Base-by-base conservation (phyloP, 148 eudicot genomes). In the Euryodendron excelsum region DNA sequence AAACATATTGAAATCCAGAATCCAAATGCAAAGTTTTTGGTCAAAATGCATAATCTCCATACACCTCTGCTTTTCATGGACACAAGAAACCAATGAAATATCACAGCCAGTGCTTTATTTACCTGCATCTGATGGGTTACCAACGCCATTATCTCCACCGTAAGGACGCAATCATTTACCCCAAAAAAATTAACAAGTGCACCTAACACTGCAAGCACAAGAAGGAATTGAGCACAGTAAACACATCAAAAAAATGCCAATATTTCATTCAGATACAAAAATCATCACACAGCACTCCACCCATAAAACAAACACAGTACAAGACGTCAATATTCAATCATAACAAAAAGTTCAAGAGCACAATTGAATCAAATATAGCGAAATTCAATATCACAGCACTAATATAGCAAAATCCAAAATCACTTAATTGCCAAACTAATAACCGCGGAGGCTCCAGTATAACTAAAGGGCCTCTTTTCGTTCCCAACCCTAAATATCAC, bases 71-170 rank as follows among this genome's bases (percentile, higher is more conserved):
- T 55, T 55, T 55, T 55, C 23, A 20, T 3, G 5, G 10, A 4
- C 6, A 18, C 23, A 69, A 23, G 39, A 72, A 72, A 72, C 9
- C 25, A 17, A n/a, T 13, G 68, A 15, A 58, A 60, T 11, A 25
- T 52, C 75, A 52, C 7, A 10, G 56, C 53, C 34, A 39, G 1
- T 18, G 69, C 31, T 63, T 28, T 48, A 41, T 28, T 78, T 82
- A 90, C 93, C 91, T 88, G 89, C 77, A 80, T 62, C 71, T 84
- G 84, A 84, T 85, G 81, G 85, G 84, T 87, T 69, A 79, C 86
- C 85, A 85, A 81, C 56, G 86, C 94, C 94, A 88, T 90, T 82
- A 71, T 83, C 82, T 78, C 85, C 41, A 80, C 69, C 23, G 45
- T 20, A 62, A 34, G 67, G 18, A 72, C 56, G 33, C 82, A 73